phyloP scores from a whole-genome alignment of 805 yeast genomes.

The Metschnikowia cubensis region DNA sequence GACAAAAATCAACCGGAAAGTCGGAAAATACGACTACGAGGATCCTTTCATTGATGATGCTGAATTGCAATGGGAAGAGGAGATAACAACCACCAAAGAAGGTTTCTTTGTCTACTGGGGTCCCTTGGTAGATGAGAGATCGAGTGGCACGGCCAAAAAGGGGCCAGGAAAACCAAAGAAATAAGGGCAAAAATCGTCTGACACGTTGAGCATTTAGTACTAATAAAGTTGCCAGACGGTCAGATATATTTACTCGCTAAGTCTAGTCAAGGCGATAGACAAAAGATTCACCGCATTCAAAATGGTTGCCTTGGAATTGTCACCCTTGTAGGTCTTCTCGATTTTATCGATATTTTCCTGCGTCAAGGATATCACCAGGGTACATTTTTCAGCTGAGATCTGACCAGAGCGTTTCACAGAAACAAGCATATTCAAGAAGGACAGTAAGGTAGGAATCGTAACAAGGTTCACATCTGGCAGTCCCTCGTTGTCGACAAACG shows the following conservation, averaged over 20 bases:
- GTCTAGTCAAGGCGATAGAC: constrained; percentile 33
- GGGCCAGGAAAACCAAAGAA: constrained; percentile 26
- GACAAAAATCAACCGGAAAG: constrained; percentile 58
- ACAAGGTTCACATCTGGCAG: constrained; percentile 20
- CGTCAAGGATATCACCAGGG: constrained; percentile 14
- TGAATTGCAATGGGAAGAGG: constrained; percentile 90
- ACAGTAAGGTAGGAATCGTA: constrained; percentile 44
- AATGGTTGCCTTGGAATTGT: constrained; percentile 17
- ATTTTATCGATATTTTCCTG: constrained; percentile 15
- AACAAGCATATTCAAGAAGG: constrained; percentile 53
- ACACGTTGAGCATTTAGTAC: too few relatives aligned
- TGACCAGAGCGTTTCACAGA: constrained; percentile 25
- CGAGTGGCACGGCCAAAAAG: constrained; percentile 21
- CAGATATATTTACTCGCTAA: constrained; percentile 10
- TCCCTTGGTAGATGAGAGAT: constrained; percentile 62
- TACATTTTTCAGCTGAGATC: constrained; percentile 15
- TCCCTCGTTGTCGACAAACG: constrained; percentile 25
- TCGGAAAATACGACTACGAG: constrained; percentile 85
- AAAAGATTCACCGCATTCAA: constrained; percentile 33
- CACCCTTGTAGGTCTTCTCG: constrained; percentile 20
- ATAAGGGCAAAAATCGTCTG: neutral
- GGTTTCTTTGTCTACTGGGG: constrained; percentile 97
- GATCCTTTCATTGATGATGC: constrained; percentile 97
- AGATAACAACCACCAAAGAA: constrained; percentile 85
- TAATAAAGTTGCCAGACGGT: neutral